Conservation (phyloP, 192 early-diverging fungal genomes). For the Geranomyces variabilis region DNA sequence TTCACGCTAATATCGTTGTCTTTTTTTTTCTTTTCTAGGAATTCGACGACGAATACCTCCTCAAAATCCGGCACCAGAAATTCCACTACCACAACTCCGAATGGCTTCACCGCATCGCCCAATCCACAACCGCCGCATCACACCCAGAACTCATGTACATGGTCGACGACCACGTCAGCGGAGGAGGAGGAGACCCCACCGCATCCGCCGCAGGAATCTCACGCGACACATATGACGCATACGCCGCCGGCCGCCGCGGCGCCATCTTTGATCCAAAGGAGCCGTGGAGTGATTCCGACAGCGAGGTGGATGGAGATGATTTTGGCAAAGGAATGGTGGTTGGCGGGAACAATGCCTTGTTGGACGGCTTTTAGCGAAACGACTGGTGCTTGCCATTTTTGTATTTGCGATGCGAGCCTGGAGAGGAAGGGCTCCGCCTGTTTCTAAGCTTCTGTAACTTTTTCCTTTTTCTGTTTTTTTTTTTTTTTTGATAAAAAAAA, state of each 20-base stretch:
- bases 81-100: constrained; percentile 66
- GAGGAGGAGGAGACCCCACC: neutral
- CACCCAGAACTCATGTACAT: neutral
- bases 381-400: too few species aligned
- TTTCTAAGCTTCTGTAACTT: too few species aligned
- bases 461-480: too few species aligned
- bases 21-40: constrained; percentile 36
- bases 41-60: constrained; percentile 57
- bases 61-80: constrained; percentile 55
- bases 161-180: neutral
- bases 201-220: constrained; percentile 1
- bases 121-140: constrained; percentile 30
- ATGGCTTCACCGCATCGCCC: constrained; percentile 52
- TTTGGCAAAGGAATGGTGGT: constrained; percentile 39
- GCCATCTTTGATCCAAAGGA: constrained; percentile 17
- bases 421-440: too few species aligned
- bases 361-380: constrained; percentile 43
- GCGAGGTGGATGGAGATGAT: constrained; percentile 39
- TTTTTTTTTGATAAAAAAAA: too few species aligned
- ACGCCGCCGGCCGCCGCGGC: constrained; percentile 23
- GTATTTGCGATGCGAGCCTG: too few species aligned
- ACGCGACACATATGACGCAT: constrained; percentile 12
- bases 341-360: constrained; percentile 48
- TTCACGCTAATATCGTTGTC: too few species aligned
- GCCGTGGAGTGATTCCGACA: constrained; percentile 28